These are phyloP conservation scores for Cantharellus anzutake DNA, from an alignment of 768 basidiomycete species.

Conservation along the genomic window DNA sequence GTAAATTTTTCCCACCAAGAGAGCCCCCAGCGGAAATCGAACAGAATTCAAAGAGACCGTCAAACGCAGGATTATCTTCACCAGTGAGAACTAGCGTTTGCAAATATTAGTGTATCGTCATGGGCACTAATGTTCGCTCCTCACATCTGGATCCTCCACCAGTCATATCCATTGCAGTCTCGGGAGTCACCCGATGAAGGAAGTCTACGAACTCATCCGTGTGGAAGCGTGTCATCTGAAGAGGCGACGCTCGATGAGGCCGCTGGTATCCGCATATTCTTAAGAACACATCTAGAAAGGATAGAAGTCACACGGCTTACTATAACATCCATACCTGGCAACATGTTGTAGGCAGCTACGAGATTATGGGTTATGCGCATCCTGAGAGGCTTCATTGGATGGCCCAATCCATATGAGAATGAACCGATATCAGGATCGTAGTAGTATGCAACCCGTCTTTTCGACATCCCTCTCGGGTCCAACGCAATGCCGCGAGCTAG, in stretches of 20 bases:
- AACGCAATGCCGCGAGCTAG: not conserved
- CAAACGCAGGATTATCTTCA: conserved; percentile 93
- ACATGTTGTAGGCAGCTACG: conserved; percentile 76
- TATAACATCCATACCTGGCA: conserved; percentile 85
- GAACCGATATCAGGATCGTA: conserved; percentile 61
- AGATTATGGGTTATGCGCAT: conserved; percentile 90
- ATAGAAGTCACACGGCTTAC: conserved; percentile 24
- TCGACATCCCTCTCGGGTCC: conserved; percentile 1
- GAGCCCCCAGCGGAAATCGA: conserved; percentile 93
- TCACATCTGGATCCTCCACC: conserved; percentile 71
- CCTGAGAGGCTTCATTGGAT: conserved; percentile 92
- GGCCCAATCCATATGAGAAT: conserved; percentile 71
- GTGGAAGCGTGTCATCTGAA: conserved; percentile 84
- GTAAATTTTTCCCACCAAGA: conserved; percentile 38
- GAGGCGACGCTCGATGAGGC: conserved; percentile 48
- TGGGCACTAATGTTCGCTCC: conserved; percentile 14
- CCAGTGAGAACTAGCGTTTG: conserved; percentile 35
- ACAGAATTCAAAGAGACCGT: conserved; percentile 93
- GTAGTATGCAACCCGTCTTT: conserved; percentile 50
- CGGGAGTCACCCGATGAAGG: conserved; percentile 70
- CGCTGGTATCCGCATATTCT: conserved; percentile 22
- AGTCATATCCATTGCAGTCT: conserved; percentile 73
- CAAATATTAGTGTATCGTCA: not conserved
- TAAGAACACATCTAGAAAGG: not conserved
- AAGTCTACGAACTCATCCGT: conserved; percentile 98